Conservation (phyloP, 257 asterid species). For the Schizonepeta tenuifolia region DNA sequence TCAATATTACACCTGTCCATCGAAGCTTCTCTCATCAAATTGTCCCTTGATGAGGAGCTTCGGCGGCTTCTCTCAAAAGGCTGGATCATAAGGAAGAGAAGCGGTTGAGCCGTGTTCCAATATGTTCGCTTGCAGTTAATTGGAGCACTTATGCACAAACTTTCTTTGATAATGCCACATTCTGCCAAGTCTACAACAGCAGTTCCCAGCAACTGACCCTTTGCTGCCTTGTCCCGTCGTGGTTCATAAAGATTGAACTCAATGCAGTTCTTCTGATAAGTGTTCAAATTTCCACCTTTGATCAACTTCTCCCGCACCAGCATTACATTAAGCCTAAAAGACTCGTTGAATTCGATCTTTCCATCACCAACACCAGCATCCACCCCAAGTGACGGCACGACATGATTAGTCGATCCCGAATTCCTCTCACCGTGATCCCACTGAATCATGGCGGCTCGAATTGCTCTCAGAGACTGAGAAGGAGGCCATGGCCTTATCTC, state of each 20-base stretch:
- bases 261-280: constrained; percentile 66
- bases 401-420: constrained; percentile 69
- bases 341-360: constrained; percentile 69
- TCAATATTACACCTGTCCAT: constrained; percentile 52
- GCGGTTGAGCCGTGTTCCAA: constrained; percentile 67
- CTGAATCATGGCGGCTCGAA: constrained; percentile 69
- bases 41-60: constrained; percentile 55
- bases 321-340: constrained; percentile 66
- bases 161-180: constrained; percentile 59
- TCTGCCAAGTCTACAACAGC: constrained; percentile 79
- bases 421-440: constrained; percentile 71
- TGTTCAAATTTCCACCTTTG: constrained; percentile 47
- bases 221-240: constrained; percentile 66
- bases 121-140: constrained; percentile 74
- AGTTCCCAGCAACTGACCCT: constrained; percentile 79
- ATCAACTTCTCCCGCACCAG: constrained; percentile 54
- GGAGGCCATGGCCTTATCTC: constrained; percentile 96
- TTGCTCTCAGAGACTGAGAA: constrained; percentile 65
- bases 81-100: constrained; percentile 65
- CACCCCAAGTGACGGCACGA: constrained; percentile 56
- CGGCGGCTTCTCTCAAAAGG: constrained; percentile 46
- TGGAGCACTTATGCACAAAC: constrained; percentile 52
- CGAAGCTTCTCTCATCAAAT: constrained; percentile 54
- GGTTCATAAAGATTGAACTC: constrained; percentile 82
- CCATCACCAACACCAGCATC: constrained; percentile 71